Percentiles rank a stretch among this genome's conserved stretches.
Conservation (phyloP, 345 rosid genomes). For the Acer saccharum region DNA sequence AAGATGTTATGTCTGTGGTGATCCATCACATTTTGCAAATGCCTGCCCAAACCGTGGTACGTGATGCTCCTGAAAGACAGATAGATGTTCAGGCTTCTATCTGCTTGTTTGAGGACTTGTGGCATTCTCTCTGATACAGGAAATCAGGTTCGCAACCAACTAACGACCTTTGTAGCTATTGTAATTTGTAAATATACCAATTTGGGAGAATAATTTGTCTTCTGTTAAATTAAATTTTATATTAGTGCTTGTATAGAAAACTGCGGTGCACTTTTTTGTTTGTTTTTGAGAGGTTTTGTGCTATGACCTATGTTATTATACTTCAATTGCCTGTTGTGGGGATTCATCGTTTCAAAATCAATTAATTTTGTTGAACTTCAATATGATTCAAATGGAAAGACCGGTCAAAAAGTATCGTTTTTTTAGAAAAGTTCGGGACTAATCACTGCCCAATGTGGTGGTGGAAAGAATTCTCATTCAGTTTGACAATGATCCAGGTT, state of each 20-base stretch:
- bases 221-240: neutral
- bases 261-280: neutral
- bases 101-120: neutral
- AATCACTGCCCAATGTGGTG: no score
- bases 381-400: no score
- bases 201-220: neutral
- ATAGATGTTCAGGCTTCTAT: neutral
- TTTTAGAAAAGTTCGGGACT: no score
- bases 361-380: no score
- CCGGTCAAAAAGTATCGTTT: no score
- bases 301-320: no score
- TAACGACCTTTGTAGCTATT: neutral
- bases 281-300: no score
- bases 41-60: constrained; percentile 75
- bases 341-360: no score
- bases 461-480: no score
- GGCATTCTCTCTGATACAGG: neutral
- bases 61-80: constrained; percentile 15
- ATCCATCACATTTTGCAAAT: constrained; percentile 92
- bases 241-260: neutral
- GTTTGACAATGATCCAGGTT: no score
- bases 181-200: neutral
- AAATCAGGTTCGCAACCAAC: neutral
- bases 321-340: no score
- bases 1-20: constrained; percentile 87